Evolutionary conservation across 768 basidiomycete genomes (phyloP).

Genomic region (Leccinum subgranulosum): DNA sequence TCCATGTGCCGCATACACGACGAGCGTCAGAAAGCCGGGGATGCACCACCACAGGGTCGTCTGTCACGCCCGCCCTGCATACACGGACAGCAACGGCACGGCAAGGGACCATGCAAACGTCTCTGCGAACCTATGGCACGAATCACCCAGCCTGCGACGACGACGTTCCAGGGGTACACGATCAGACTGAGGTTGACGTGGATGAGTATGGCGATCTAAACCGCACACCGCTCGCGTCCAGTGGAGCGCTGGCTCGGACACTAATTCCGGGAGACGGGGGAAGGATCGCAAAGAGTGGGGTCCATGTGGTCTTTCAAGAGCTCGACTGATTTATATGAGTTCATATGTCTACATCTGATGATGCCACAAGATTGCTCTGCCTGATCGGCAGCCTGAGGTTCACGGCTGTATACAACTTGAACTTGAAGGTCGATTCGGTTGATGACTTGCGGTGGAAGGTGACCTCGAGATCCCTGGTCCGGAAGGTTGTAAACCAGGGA

Average conservation of each 20-base stretch:
- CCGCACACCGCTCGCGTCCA: constrained; percentile 43
- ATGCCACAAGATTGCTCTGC: no score
- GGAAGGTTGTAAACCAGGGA: constrained; percentile 67
- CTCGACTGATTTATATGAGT: no score
- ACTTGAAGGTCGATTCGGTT: no score
- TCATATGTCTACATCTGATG: no score
- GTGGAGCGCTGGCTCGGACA: constrained; percentile 24
- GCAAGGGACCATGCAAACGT: constrained; percentile 43
- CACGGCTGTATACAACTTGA: no score
- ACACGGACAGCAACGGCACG: constrained; percentile 46
- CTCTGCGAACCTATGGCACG: constrained; percentile 32
- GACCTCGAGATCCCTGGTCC: constrained; percentile 84
- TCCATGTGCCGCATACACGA: constrained; percentile 44
- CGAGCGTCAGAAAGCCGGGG: constrained; percentile 40
- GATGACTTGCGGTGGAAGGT: constrained; percentile 87
- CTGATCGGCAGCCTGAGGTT: no score
- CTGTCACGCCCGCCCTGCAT: constrained; percentile 50
- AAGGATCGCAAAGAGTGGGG: constrained; percentile 47
- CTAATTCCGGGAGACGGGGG: constrained; percentile 24
- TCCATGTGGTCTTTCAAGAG: no score
- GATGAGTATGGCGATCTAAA: constrained; percentile 46
- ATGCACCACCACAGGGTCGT: constrained; percentile 52
- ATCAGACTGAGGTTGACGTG: constrained; percentile 48
- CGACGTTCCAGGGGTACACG: constrained; percentile 36
- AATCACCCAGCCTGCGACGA: constrained; percentile 22